phyloP scores from a whole-genome alignment of 768 basidiomycete genomes.

The Calvatia gigantea region DNA sequence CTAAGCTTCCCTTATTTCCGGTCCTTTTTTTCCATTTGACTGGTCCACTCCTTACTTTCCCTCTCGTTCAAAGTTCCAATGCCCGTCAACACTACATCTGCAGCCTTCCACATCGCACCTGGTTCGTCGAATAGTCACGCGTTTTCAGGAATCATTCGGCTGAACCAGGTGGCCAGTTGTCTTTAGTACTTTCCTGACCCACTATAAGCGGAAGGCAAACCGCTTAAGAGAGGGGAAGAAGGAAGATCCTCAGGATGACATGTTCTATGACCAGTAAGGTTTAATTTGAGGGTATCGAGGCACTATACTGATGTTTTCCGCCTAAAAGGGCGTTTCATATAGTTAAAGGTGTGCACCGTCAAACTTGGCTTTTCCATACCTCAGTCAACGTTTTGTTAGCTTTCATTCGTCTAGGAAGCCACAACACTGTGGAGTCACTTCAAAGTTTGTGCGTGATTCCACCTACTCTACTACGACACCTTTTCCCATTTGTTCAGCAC shows the following conservation, averaged over 20 bases:
- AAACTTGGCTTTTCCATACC: not conserved
- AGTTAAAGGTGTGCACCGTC: constrained; percentile 36
- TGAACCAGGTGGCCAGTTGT: constrained; percentile 34
- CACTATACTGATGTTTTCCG: not conserved
- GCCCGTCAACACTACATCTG: constrained; percentile 52
- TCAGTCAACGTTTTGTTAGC: constrained; percentile 24
- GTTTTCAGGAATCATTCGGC: not conserved
- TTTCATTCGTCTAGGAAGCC: constrained; percentile 62
- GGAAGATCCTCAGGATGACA: constrained; percentile 50
- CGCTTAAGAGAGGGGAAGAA: constrained; percentile 32
- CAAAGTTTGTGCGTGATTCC: constrained; percentile 50
- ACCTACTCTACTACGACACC: not conserved
- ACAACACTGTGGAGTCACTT: constrained; percentile 69
- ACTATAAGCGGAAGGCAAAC: constrained; percentile 40
- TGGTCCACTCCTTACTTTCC: constrained; percentile 4
- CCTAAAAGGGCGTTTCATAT: constrained; percentile 60
- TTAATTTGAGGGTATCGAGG: not conserved
- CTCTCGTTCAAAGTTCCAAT: constrained; percentile 24
- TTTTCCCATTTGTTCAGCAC: constrained; percentile 32
- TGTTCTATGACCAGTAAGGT: constrained; percentile 67
- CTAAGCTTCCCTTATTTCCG: not conserved
- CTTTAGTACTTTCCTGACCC: constrained; percentile 47
- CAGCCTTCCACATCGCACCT: constrained; percentile 51
- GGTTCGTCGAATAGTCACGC: constrained; percentile 25
- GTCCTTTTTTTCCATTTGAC: constrained; percentile 10